Conservation (phyloP, 495 filamentous ascomycete genomes). For the Entonaema liquescens region DNA sequence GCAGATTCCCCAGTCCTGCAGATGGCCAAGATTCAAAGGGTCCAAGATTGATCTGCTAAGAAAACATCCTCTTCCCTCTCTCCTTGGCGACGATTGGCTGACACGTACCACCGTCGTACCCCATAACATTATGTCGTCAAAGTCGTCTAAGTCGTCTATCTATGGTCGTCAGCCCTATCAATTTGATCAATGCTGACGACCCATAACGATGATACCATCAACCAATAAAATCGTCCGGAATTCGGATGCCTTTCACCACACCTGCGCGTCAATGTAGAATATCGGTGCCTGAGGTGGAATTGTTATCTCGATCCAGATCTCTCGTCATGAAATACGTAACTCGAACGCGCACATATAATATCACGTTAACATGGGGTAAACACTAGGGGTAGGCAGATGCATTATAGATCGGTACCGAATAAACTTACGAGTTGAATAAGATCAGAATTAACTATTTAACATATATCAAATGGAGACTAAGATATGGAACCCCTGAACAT, state of each 20-base stretch:
- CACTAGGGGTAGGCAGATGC: neutral
- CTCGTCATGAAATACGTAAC: constrained; percentile 37
- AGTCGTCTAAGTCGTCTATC: neutral
- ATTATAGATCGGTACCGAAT: neutral
- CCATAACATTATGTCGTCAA: constrained; percentile 7
- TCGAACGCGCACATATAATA: constrained; percentile 25
- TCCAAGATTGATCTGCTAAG: neutral
- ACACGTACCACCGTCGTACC: constrained; percentile 25
- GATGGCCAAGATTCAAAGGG: neutral
- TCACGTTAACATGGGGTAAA: neutral
- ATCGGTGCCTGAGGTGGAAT: constrained; percentile 38
- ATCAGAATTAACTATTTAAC: neutral
- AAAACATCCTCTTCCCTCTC: neutral
- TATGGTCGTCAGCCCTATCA: constrained; percentile 40
- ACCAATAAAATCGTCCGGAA: constrained; percentile 29
- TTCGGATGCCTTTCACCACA: constrained; percentile 31
- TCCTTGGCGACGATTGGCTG: constrained; percentile 27
- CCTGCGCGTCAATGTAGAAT: constrained; percentile 36
- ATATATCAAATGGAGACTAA: neutral
- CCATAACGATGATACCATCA: constrained; percentile 10
- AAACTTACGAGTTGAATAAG: neutral
- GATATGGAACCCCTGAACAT: neutral
- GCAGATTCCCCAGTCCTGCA: neutral
- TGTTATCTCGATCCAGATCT: constrained; percentile 16
- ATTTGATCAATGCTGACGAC: constrained; percentile 19